Base-by-base conservation (phyloP, 768 basidiomycete species). In the Termitomyces sp. region DNA sequence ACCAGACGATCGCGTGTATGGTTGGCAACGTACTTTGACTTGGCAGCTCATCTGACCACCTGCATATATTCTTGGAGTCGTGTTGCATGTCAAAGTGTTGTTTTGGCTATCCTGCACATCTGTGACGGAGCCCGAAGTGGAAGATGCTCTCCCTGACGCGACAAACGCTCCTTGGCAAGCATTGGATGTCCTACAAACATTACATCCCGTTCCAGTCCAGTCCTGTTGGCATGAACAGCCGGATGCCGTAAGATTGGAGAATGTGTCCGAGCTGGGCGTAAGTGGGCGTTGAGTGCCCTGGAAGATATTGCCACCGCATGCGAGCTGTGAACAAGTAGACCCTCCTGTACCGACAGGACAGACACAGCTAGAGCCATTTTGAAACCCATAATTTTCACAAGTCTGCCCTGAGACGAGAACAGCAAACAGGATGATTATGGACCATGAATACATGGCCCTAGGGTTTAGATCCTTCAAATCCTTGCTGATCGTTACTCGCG, bases 331-430 rank as follows among this genome's bases (percentile, higher is more conserved):
- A 66, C 92, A 94, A 22, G 79, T 81, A 28, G 81, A 54, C 7
- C 88, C 90, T 12, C 88, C 89, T 66, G 91, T 92, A 13, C 93
- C 93, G 24, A 83, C 80, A 5, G 92, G 93, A 69, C 94, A 97
- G 24, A 78, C 70, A 67, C 94, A 95, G 24, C 68, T 65, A 24
- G 83, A 76, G 10, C 80, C 82, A 60, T 82, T 84, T 41, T 69
- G 63, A 4, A 75, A 65, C 31, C 88, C 91, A 65, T 84, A 88
- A 66, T 94, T 92, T 57, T 83, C 78, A 73, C 92, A 94, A 55
- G 75, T 70, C 62, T 80, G 79, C 1, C 71, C 77, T 33, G 53
- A 55, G 28, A 59, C 69, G 44, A 67, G 48, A 18, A 63, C 22
- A 44, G 61, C 61, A 31, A 72, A 56, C 48, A 68, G 61, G 33